Evolutionary conservation across 768 basidiomycete species (phyloP), one percentile per base, ranked within the genome.

Genomic region (Lentinula detonsa): DNA sequence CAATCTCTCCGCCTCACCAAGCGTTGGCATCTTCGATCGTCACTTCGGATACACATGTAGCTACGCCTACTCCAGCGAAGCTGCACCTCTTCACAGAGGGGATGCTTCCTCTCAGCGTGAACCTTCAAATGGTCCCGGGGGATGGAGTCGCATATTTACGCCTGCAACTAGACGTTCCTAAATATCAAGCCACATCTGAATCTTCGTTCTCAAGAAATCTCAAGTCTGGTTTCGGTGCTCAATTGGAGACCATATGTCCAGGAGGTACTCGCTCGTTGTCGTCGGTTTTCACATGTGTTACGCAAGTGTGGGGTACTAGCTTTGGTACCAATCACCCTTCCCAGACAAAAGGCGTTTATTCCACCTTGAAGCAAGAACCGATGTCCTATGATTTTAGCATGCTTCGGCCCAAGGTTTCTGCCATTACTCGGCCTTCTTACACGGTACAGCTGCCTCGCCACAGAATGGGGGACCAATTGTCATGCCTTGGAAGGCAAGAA

Each of bases 381-480:
- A 5, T 40, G 4, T 11, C 28, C 13, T 9, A 18, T 11, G 21
- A 16, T 13, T 3, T 10, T 18, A 3, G 8, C 11, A 34, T 39
- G 34, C 37, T 23, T 13, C 3, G 31, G 3, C 35, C 15, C 10
- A 18, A 52, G 16, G 28, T 16, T 37, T 34, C 31, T 34, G 5
- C 37, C 13, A 39, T 33, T 3, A 13, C 16, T 5, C 31, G 18
- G 6, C 10, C 18, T 18, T 8, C 13, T 43, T 21, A 40, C 23
- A 15, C 28, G n/a, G 23, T 33, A 2, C 23, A 21, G 33, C 1
- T 28, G 28, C 28, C 11, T 6, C 5, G 18, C 10, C 18, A 40
- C 51, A 13, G 31, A 43, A 74, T 61, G 13, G 28, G 3, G 28
- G 28, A 28, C 28, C 15, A 6, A n/a, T 23, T 55, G 53, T 55